Conservation (phyloP, 2,329 filamentous ascomycete species). For the Botrytis squamosa region DNA sequence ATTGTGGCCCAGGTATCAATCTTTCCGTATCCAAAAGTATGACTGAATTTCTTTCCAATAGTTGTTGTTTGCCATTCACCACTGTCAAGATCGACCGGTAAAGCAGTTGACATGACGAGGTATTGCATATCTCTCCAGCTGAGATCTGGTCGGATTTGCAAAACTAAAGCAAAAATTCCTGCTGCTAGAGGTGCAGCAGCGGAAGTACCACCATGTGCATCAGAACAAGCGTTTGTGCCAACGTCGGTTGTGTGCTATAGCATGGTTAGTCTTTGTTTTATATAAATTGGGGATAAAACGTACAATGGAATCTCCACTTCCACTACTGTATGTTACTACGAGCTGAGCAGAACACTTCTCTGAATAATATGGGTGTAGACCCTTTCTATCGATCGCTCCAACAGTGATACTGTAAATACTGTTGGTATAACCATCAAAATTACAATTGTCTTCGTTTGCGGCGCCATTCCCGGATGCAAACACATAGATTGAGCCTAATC, state of each 20-base stretch:
- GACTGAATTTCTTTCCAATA: slow-evolving; percentile 84
- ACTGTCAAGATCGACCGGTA: slow-evolving; percentile 71
- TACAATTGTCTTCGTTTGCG: slow-evolving; percentile 86
- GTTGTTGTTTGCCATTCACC: slow-evolving; percentile 80
- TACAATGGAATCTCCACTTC: slow-evolving; percentile 78
- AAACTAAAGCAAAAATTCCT: slow-evolving; percentile 84
- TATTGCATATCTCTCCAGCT: slow-evolving; percentile 96
- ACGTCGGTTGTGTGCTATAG: slow-evolving; percentile 87
- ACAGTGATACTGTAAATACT: slow-evolving; percentile 99
- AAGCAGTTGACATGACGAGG: slow-evolving; percentile 78
- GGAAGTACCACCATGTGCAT: slow-evolving; percentile 88
- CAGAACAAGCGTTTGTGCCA: slow-evolving; percentile 75
- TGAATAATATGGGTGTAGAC: slow-evolving; percentile 91
- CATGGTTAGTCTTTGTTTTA: slow-evolving; percentile 27
- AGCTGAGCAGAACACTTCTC: slow-evolving; percentile 94
- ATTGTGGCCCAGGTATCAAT: slow-evolving; percentile 85
- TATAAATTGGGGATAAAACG: slow-evolving; percentile 35
- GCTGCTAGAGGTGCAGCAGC: slow-evolving; percentile 91
- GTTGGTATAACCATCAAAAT: slow-evolving; percentile 99
- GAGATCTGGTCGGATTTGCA: slow-evolving; percentile 81
- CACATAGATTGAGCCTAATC: slow-evolving; percentile 88
- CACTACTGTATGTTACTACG: slow-evolving; percentile 95
- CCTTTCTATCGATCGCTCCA: slow-evolving; percentile 83
- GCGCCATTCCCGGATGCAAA: slow-evolving; percentile 97
- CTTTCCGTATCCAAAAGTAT: slow-evolving; percentile 95